Evolutionary conservation across 2,329 filamentous ascomycete genomes (phyloP).

Genomic region (Tympanopsis confertula): DNA sequence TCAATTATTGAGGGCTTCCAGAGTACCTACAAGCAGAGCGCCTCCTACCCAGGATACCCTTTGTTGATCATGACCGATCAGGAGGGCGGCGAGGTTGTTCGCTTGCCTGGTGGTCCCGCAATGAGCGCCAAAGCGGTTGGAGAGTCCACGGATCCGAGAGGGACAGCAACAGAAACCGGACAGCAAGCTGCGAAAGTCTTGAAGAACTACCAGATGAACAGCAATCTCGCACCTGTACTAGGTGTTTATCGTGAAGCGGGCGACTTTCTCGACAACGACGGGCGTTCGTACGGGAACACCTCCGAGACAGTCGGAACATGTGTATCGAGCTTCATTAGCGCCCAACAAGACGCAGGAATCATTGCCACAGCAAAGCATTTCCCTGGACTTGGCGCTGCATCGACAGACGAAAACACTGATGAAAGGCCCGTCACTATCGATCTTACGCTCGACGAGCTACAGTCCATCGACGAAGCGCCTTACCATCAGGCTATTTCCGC

Average conservation of each 20-base stretch:
- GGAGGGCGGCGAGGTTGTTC: slow-evolving; percentile 15
- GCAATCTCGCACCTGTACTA: slow-evolving; percentile 15
- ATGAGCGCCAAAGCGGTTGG: slow-evolving; percentile 13
- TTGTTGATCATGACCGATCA: slow-evolving; percentile 18
- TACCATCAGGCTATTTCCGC: slow-evolving; percentile 11
- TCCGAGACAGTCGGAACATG: slow-evolving; percentile 10
- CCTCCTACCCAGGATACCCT: slow-evolving; percentile 10
- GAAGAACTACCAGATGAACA: slow-evolving; percentile 9
- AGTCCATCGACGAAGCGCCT: slow-evolving; percentile 11
- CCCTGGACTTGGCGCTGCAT: slow-evolving; percentile 14
- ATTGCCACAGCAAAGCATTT: slow-evolving; percentile 17
- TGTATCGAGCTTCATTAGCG: slow-evolving; percentile 8
- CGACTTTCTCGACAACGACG: slow-evolving; percentile 12
- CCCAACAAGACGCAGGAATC: slow-evolving; percentile 10
- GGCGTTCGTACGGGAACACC: slow-evolving; percentile 14
- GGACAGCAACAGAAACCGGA: slow-evolving; percentile 10
- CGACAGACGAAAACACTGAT: slow-evolving; percentile 13
- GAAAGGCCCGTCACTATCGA: slow-evolving; percentile 13
- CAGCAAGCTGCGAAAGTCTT: slow-evolving; percentile 10
- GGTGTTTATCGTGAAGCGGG: slow-evolving; percentile 13
- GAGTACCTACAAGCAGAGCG: slow-evolving; percentile 9
- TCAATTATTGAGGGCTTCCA: slow-evolving; percentile 10
- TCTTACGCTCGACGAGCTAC: slow-evolving; percentile 9
- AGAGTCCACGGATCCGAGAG: slow-evolving; percentile 6
- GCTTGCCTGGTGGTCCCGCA: slow-evolving; percentile 12